Conservation (phyloP, 108 stramenopile species). For the Pseudonitzschia multistriata region DNA sequence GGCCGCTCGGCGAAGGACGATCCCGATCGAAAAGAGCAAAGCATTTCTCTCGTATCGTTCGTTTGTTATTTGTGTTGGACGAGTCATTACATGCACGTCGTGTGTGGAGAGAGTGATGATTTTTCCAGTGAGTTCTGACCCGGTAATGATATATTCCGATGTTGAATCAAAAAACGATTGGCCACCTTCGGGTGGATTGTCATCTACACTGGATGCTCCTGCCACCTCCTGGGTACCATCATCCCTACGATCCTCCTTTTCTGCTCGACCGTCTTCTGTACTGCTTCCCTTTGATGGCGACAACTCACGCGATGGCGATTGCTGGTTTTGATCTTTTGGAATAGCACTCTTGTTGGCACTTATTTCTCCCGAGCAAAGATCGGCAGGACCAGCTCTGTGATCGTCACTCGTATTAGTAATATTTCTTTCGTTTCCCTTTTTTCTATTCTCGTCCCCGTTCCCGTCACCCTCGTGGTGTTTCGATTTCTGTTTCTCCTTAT, state of each 20-base stretch:
- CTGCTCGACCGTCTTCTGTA: background rate
- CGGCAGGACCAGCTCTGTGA: too few species aligned
- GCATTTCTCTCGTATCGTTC: conserved; percentile 77
- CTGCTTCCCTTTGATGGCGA: background rate
- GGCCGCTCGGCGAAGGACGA: conserved; percentile 64
- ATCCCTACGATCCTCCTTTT: background rate
- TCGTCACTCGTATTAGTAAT: too few species aligned
- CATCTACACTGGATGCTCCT: background rate
- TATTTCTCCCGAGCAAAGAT: background rate
- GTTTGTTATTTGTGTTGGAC: conserved; percentile 66
- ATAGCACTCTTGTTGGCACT: background rate
- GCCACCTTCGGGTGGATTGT: conserved; percentile 7
- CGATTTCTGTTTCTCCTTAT: background rate
- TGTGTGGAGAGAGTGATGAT: conserved; percentile 75
- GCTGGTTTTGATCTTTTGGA: conserved; percentile 8
- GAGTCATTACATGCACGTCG: conserved; percentile 72
- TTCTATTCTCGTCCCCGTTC: background rate
- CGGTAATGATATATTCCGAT: conserved; percentile 82
- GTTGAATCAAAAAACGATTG: conserved; percentile 77
- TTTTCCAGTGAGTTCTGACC: conserved; percentile 73
- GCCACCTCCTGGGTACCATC: background rate
- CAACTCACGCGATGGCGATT: background rate
- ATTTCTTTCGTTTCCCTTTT: background rate
- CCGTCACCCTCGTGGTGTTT: background rate
- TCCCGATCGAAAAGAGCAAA: conserved; percentile 76